phyloP scores from a whole-genome alignment of 257 asterid genomes.

The Nicotiana attenuata region DNA sequence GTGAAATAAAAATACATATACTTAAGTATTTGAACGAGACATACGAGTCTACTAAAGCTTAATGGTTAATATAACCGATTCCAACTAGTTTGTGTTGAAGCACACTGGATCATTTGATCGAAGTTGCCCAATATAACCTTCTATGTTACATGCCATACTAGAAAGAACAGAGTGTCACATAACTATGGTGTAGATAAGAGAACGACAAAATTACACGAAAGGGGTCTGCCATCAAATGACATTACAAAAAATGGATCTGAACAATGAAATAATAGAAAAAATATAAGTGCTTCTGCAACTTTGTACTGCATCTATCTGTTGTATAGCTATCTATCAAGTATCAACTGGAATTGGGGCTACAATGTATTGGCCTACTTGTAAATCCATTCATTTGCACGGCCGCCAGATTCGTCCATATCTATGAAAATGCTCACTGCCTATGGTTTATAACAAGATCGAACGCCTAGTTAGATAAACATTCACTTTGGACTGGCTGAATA shows the following conservation, averaged over 20 bases:
- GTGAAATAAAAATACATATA: too few species aligned
- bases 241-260: not conserved
- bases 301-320: slow-evolving; percentile 3
- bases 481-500: not conserved
- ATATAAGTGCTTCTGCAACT: not conserved
- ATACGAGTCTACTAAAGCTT: not conserved
- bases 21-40: too few species aligned
- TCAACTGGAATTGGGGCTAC: not conserved
- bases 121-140: not conserved
- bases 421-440: slow-evolving; percentile 96
- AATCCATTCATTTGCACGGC: slow-evolving; percentile 94
- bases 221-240: not conserved
- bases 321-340: not conserved
- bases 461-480: not conserved
- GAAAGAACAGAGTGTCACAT: not conserved
- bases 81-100: too few species aligned
- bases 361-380: slow-evolving; percentile 50
- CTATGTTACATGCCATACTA: not conserved
- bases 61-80: too few species aligned
- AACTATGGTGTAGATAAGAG: not conserved
- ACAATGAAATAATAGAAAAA: not conserved
- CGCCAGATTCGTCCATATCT: slow-evolving; percentile 95
- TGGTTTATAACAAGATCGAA: not conserved
- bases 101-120: too few species aligned
- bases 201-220: not conserved